phyloP scores from a whole-genome alignment of 352 stramenopile genomes.

The Thraustotheca clavata region DNA sequence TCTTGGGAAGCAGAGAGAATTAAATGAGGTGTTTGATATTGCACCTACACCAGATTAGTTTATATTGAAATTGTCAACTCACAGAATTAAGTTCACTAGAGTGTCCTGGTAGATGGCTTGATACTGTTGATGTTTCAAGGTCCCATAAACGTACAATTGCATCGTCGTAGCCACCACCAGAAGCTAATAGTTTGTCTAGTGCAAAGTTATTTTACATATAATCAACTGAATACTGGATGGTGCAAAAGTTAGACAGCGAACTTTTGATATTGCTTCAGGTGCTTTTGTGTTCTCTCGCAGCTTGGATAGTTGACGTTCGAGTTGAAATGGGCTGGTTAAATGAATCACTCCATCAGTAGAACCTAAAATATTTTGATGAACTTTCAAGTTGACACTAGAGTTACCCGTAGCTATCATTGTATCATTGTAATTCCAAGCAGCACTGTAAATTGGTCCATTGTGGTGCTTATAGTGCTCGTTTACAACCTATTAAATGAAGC shows the following conservation, averaged over 20 bases:
- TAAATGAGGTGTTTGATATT: neutral
- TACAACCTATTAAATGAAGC: constrained; percentile 4
- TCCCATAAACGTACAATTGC: constrained; percentile 12
- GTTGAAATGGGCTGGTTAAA: constrained; percentile 3
- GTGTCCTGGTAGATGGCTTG: constrained; percentile 45
- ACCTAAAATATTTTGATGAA: neutral
- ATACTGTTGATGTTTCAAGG: neutral
- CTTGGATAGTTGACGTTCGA: too few relatives aligned
- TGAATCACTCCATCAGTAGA: constrained; percentile 15
- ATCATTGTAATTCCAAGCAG: constrained; percentile 11
- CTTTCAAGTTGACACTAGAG: neutral
- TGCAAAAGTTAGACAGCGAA: neutral
- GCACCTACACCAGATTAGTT: neutral
- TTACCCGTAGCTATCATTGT: constrained; percentile 9
- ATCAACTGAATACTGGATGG: neutral
- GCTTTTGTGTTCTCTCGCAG: too few relatives aligned
- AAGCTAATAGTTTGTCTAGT: neutral
- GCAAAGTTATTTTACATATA: neutral
- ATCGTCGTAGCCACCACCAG: neutral
- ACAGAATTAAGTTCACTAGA: constrained; percentile 38
- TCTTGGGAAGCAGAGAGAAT: constrained; percentile 44
- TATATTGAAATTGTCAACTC: neutral
- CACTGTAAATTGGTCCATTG: constrained; percentile 1
- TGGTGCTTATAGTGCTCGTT: constrained; percentile 21
- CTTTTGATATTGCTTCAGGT: too few relatives aligned